phyloP scores from a whole-genome alignment of 1,284 basidiomycete genomes.

The Cystobasidium pallidum region DNA sequence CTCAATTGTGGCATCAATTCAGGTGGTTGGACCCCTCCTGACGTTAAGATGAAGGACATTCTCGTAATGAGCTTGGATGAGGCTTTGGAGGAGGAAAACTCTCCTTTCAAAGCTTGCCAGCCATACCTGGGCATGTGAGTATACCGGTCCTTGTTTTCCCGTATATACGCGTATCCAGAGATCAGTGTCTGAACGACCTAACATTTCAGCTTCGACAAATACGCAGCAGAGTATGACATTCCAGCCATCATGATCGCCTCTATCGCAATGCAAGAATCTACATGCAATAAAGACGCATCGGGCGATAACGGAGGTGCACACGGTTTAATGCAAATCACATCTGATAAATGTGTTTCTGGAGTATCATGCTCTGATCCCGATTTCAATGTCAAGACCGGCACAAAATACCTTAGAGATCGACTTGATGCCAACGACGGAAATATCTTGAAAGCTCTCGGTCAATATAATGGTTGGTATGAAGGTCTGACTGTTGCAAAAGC shows the following conservation, averaged over 20 bases:
- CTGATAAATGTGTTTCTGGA: constrained; percentile 53
- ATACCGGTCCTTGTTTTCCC: too few species aligned
- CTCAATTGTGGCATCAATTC: constrained; percentile 67
- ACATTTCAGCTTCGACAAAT: constrained; percentile 63
- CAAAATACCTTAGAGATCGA: constrained; percentile 63
- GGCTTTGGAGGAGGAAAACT: constrained; percentile 61
- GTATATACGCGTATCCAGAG: too few species aligned
- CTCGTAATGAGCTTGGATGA: constrained; percentile 63
- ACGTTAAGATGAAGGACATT: constrained; percentile 59
- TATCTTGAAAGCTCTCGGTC: constrained; percentile 66
- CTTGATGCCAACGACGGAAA: constrained; percentile 65
- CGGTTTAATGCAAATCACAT: constrained; percentile 80
- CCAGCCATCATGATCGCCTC: constrained; percentile 73
- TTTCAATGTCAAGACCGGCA: constrained; percentile 57
- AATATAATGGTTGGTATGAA: constrained; percentile 70
- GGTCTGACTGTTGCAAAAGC: constrained; percentile 67
- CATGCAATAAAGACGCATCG: constrained; percentile 69
- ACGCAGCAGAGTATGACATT: constrained; percentile 62
- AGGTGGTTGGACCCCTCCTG: constrained; percentile 36
- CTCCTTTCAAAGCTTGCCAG: constrained; percentile 68
- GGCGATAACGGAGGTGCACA: constrained; percentile 76
- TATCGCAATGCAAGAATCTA: constrained; percentile 79
- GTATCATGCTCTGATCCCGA: constrained; percentile 61
- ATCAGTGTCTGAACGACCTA: too few species aligned
- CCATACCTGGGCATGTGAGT: constrained; percentile 60